Base-by-base conservation (phyloP, 1,284 basidiomycete genomes). In the Rhodotorula sp. region DNA sequence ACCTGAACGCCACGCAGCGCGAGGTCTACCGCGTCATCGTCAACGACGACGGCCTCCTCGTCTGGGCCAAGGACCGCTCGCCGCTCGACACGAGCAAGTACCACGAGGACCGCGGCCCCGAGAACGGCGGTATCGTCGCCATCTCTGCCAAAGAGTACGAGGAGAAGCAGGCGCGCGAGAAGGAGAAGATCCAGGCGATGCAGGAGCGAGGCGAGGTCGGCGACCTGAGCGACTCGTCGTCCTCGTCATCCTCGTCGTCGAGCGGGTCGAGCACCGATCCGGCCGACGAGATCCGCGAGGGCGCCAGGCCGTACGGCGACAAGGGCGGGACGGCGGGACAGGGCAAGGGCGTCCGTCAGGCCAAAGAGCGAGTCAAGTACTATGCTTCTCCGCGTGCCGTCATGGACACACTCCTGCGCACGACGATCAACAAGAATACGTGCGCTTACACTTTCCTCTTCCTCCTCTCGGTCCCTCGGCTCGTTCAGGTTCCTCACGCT, bases 1-100 rank as follows among this genome's bases (percentile, higher is more conserved):
- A 89, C 80, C 83, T 90, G 4, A 88, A 86, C 7, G 84, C 85
- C 4, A 88, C 90, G 76, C 88, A 91, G 81, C 83, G 90, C 13
- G 81, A 88, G 34, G 90, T 91, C 78, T 91, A 91, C 78, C 84
- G 91, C 7, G 87, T 89, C 66, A 84, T 84, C 50, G 85, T 90
- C 55, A 87, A 88, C 74, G 74, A 82, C 1, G 82, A 87, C n/a
- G 90, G 91, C 2, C 85, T 84, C 70, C 83, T 92, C 23, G 82
- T 87, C n/a, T 92, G 90, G 90, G 87, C 86, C 3, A 85, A 85
- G 60, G 90, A 88, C 74, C 84, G 86, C 60, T 84, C 88, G 68
- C 82, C 86, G 0, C 86, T 83, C 21, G 82, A 83, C 50, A 83
- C 82, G 25, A 66, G 74, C 55, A 75, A 75, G 60, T 69, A 61